phyloP scores from a whole-genome alignment of 2,329 filamentous ascomycete genomes.

The Tolypocladium ophioglossoides region DNA sequence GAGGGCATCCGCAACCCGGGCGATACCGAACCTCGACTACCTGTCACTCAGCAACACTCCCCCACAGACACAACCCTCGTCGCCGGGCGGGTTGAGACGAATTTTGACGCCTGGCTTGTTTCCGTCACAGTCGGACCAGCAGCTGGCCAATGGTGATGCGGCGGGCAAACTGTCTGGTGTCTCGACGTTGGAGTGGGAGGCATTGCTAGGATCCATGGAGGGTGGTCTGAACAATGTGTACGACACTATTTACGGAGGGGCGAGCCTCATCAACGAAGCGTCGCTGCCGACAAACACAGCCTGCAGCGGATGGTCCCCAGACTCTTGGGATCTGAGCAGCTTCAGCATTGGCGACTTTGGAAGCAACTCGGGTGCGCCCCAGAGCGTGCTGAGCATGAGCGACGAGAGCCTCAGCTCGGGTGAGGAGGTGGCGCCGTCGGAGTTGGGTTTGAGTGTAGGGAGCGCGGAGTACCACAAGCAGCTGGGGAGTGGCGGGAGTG shows the following conservation, averaged over 20 bases:
- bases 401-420: slow-evolving; percentile 48
- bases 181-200: slow-evolving; percentile 69
- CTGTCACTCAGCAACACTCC: slow-evolving; percentile 39
- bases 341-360: slow-evolving; percentile 41
- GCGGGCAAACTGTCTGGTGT: slow-evolving; percentile 30
- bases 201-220: slow-evolving; percentile 68
- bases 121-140: neutral
- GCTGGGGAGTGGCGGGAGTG: slow-evolving; percentile 3
- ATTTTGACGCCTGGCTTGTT: slow-evolving; percentile 20
- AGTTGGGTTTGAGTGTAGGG: slow-evolving; percentile 32
- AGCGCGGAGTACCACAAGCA: slow-evolving; percentile 22
- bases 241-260: slow-evolving; percentile 67
- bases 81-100: slow-evolving; percentile 28
- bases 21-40: slow-evolving; percentile 44
- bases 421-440: slow-evolving; percentile 37
- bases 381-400: slow-evolving; percentile 45
- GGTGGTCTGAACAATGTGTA: slow-evolving; percentile 75
- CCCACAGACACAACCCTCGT: slow-evolving; percentile 38
- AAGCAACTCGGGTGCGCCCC: slow-evolving; percentile 30
- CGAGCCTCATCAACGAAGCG: slow-evolving; percentile 35
- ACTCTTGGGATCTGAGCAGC: slow-evolving; percentile 43
- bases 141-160: slow-evolving; percentile 6
- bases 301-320: slow-evolving; percentile 41
- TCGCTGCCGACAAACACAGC: slow-evolving; percentile 29
- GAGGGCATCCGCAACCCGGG: slow-evolving; percentile 14